A percentile compares a stretch with the other conserved stretches of the same genome.
Conservation (phyloP, 2,329 filamentous ascomycete genomes). For the Calonectria crousiana region DNA sequence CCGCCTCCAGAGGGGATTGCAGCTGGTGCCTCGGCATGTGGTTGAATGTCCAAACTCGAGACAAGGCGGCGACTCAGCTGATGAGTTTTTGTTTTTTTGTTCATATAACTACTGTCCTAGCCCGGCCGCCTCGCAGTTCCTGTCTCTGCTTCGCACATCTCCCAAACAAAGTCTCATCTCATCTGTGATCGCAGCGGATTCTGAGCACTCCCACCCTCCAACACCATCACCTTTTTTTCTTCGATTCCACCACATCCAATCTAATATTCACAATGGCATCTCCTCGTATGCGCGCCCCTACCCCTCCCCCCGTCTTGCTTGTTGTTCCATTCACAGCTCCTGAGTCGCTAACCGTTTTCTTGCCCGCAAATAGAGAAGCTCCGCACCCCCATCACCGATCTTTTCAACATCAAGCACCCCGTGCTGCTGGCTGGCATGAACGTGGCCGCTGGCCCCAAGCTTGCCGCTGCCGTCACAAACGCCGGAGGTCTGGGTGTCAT, state of each 20-base stretch:
- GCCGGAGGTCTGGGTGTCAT: conserved; percentile 97
- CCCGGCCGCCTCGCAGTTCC: not conserved
- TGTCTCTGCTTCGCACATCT: not conserved
- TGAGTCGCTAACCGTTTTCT: conserved; percentile 26
- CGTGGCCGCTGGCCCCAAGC: conserved; percentile 94
- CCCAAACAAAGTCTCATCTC: not conserved
- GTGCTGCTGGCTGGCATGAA: conserved; percentile 98
- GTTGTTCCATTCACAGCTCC: conserved; percentile 8
- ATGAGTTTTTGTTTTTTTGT: conserved; percentile 22
- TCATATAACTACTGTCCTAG: conserved; percentile 34
- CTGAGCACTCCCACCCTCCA: conserved; percentile 19
- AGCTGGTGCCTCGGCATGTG: conserved; percentile 42
- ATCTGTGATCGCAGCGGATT: not conserved
- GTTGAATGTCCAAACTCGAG: conserved; percentile 18
- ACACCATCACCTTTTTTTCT: conserved; percentile 25
- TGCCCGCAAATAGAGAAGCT: conserved; percentile 62
- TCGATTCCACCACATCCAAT: conserved; percentile 27
- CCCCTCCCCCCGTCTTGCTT: conserved; percentile 1
- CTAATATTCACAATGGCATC: conserved; percentile 73
- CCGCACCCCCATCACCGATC: conserved; percentile 92
- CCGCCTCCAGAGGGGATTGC: conserved; percentile 29
- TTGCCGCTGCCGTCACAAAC: conserved; percentile 96
- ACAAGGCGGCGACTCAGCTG: conserved; percentile 33
- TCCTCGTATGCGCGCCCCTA: conserved; percentile 76
- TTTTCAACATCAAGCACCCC: conserved; percentile 98